These are phyloP conservation scores for Cordyceps tenuipes DNA, from an alignment of 2,329 filamentous ascomycete species.

Conservation along the genomic window DNA sequence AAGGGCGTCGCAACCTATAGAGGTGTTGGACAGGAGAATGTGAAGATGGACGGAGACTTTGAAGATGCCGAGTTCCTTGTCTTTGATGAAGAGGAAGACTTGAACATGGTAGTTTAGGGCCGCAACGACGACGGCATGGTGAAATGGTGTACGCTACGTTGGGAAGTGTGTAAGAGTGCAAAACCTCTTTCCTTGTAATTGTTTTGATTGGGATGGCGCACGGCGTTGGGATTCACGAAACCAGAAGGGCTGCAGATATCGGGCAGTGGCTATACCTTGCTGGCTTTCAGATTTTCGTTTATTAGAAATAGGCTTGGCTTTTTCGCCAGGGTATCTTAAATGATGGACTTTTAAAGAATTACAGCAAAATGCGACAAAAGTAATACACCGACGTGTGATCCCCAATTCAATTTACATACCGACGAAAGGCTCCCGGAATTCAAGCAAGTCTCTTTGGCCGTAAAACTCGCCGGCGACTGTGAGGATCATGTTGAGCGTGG, in stretches of 20 bases:
- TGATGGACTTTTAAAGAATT: background rate
- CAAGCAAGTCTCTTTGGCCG: conserved; percentile 78
- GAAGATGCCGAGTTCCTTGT: conserved; percentile 61
- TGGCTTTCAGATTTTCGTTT: background rate
- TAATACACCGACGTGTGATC: background rate
- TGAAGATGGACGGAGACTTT: conserved; percentile 47
- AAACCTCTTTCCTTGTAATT: background rate
- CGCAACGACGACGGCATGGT: background rate
- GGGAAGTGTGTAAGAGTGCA: background rate
- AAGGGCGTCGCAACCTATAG: conserved; percentile 18
- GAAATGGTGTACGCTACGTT: conserved; percentile 5
- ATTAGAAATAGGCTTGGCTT: conserved; percentile 1
- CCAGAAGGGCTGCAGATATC: conserved; percentile 6
- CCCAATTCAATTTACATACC: conserved; percentile 12
- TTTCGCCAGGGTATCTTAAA: conserved; percentile 7
- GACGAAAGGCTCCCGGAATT: conserved; percentile 58
- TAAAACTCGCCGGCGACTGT: conserved; percentile 83
- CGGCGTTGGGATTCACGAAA: conserved; percentile 6
- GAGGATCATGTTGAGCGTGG: conserved; percentile 87
- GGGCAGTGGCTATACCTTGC: background rate
- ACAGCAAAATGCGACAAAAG: background rate
- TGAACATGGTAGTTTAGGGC: conserved; percentile 24
- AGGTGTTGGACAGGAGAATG: conserved; percentile 38
- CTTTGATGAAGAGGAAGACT: conserved; percentile 32
- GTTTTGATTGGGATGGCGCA: background rate